Evolutionary conservation across 192 early-diverging fungal species (phyloP).

Genomic region (Podila clonocystis): DNA sequence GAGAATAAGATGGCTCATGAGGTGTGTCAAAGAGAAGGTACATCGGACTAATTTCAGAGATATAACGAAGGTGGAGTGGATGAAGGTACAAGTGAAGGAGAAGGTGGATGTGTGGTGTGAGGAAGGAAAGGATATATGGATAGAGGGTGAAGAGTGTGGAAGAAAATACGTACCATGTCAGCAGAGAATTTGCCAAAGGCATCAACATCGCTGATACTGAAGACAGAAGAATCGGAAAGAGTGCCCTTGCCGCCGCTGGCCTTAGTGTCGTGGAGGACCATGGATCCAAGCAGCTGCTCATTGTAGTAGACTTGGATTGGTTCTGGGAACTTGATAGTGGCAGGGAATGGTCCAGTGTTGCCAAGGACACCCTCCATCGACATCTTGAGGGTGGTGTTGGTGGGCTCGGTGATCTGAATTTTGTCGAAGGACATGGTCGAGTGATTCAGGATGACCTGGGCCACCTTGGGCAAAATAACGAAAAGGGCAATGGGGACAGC

Average conservation of each 20-base stretch:
- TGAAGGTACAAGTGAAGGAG: background rate
- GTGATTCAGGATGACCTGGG: constrained; percentile 57
- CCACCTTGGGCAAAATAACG: constrained; percentile 63
- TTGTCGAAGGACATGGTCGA: constrained; percentile 44
- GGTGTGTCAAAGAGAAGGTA: background rate
- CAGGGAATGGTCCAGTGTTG: constrained; percentile 63
- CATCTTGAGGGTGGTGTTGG: constrained; percentile 51
- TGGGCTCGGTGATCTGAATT: constrained; percentile 53
- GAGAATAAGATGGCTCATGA: too few relatives aligned
- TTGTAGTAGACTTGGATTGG: constrained; percentile 56
- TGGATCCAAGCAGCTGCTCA: constrained; percentile 28
- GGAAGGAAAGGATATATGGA: background rate
- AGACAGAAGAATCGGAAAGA: constrained; percentile 1
- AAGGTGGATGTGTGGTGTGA: background rate
- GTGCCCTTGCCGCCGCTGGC: constrained; percentile 34
- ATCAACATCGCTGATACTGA: constrained; percentile 28
- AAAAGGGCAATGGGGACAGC: constrained; percentile 58
- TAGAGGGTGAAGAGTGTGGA: background rate
- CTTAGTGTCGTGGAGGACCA: constrained; percentile 37
- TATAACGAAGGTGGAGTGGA: background rate
- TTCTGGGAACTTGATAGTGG: constrained; percentile 57
- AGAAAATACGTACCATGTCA: constrained; percentile 51
- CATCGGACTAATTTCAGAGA: background rate
- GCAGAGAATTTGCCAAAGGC: constrained; percentile 51
- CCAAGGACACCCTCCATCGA: constrained; percentile 47